These are phyloP conservation scores for Castanea crenata DNA, from an alignment of 306 rosid genomes.

Conservation along the genomic window DNA sequence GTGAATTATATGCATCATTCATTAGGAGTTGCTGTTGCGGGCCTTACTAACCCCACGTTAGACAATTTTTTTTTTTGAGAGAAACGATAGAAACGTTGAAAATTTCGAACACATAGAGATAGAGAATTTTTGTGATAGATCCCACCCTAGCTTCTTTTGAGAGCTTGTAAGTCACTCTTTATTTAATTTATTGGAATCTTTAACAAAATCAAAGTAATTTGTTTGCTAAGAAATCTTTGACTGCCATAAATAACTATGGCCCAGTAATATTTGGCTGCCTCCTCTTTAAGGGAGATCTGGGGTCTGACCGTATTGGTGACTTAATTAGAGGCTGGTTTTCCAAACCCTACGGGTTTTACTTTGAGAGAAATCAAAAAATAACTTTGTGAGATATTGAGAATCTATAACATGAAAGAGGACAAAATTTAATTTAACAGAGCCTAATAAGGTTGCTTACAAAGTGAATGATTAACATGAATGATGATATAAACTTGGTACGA, in stretches of 20 bases:
- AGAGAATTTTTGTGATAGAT: constrained; percentile 40
- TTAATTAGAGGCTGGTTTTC: constrained; percentile 31
- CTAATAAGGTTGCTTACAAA: neutral
- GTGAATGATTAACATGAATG: neutral
- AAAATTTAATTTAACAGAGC: neutral
- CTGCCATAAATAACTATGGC: constrained; percentile 60
- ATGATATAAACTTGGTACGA: neutral
- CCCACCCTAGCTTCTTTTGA: constrained; percentile 41
- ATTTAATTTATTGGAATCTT: constrained; percentile 20
- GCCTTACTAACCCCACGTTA: too few species aligned
- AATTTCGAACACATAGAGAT: neutral
- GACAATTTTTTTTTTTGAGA: too few species aligned
- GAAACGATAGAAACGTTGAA: too few species aligned
- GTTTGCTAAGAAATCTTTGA: constrained; percentile 45
- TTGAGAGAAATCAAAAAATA: neutral
- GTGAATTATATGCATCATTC: too few species aligned
- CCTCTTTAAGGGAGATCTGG: constrained; percentile 37
- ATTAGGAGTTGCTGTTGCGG: too few species aligned
- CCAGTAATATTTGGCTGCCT: constrained; percentile 72
- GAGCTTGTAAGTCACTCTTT: constrained; percentile 58
- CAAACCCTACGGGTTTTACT: constrained; percentile 20
- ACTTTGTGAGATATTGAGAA: neutral
- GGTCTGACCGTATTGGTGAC: constrained; percentile 31
- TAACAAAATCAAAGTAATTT: constrained; percentile 31
- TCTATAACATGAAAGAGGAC: neutral